Conservation (phyloP, 768 basidiomycete genomes). For the Lactarius deliciosus region DNA sequence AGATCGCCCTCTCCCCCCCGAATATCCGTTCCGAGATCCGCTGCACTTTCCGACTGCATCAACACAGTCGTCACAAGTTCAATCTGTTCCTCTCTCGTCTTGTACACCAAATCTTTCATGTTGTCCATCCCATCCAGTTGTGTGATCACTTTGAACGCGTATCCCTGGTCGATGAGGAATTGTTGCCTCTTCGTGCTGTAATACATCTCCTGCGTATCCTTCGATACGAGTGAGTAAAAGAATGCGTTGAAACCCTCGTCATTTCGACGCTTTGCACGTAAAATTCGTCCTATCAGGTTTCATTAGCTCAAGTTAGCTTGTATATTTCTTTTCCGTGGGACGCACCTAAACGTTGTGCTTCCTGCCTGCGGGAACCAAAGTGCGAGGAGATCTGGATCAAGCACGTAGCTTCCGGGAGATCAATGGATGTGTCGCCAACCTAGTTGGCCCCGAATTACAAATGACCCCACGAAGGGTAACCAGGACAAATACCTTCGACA, state of each 20-base stretch:
- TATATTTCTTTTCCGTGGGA: conserved; percentile 13
- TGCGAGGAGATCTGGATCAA: conserved; percentile 99
- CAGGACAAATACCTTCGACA: conserved; percentile 71
- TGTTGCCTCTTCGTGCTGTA: conserved; percentile 99
- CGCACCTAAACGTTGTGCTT: conserved; percentile 91
- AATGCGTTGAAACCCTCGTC: conserved; percentile 99
- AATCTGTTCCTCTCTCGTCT: conserved; percentile 89
- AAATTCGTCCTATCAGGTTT: conserved; percentile 70
- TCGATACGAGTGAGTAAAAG: conserved; percentile 98
- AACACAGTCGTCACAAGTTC: conserved; percentile 93
- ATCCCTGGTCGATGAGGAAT: conserved; percentile 98
- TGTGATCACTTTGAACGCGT: conserved; percentile 99
- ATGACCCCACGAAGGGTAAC: conserved; percentile 23
- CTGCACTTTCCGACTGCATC: conserved; percentile 86
- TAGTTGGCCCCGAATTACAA: conserved; percentile 35
- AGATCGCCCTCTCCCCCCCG: conserved; percentile 81
- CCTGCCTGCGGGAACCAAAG: conserved; percentile 96
- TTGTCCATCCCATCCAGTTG: conserved; percentile 90
- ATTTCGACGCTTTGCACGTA: conserved; percentile 95
- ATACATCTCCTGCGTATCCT: conserved; percentile 99
- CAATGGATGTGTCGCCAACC: conserved; percentile 99
- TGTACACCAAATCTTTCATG: conserved; percentile 87
- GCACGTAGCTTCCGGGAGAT: conserved; percentile 98
- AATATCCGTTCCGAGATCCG: conserved; percentile 83
- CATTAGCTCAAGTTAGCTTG: background rate